Evolutionary conservation across 495 filamentous ascomycete species (phyloP), one percentile per base, ranked within the genome.

Genomic region (Aspergillus taichungensis): DNA sequence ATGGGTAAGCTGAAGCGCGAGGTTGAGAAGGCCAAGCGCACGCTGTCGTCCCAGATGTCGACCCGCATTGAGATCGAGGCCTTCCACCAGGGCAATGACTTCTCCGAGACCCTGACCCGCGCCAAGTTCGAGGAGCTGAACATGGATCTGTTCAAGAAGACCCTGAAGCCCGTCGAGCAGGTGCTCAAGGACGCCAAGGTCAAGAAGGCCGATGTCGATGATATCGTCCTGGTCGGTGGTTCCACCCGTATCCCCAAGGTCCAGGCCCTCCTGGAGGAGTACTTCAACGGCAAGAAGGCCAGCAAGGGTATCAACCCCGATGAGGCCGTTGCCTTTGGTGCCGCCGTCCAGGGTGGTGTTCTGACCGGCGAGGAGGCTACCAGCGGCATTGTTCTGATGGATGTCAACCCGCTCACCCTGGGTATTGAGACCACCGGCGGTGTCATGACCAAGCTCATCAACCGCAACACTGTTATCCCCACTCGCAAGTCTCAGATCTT

Each of bases 1-100:
- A 97, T 99, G 92, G 91, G 92, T 73, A 97, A 97, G 73, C 82
- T 99, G 54, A 97, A 97, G 88, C 92, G 94, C 55, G 94, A 97
- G 69, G 92, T 95, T 58, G 92, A 99, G 76, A 97, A 97, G 81
- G 94, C 94, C 70, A 99, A 99, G 85, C 87, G 94, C 63, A 96
- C 90, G 53, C 83, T 99, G 40, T 97, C 94, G 63, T 94, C 88
- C 60, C 89, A 95, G 75, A 96, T 92, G 88, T 92, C 89, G 51
- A 92, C 90, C 55, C 87, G 89, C 59, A 86, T 99, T 54, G 94
- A 99, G 71, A 97, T 99, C 51, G 94, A 99, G 69, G 83, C 89
- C 52, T 94, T 99, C 82, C 84, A 87, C 73, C 81, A 92, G 51
- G 94, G 94, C 71, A 82, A 94, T 57, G 94, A 99, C 68, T 97